Conservation (phyloP, 805 yeast genomes). For the Yarrowia sp. region DNA sequence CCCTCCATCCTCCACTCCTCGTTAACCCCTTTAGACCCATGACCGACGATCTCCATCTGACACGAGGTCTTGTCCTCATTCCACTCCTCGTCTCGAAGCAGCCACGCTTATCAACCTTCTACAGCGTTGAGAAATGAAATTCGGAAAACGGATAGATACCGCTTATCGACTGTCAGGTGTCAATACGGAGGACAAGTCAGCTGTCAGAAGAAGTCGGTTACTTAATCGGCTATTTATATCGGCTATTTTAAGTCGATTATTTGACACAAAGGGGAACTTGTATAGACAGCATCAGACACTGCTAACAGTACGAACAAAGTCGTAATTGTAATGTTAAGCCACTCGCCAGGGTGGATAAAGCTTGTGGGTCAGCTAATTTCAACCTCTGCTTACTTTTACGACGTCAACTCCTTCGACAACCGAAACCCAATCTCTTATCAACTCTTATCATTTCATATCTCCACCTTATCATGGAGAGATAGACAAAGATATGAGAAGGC, state of each 20-base stretch:
- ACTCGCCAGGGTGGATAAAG: neutral
- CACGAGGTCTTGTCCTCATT: neutral
- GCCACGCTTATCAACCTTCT: slow-evolving; percentile 8
- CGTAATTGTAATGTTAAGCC: no score
- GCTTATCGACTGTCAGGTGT: neutral
- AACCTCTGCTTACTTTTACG: no score
- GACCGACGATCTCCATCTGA: neutral
- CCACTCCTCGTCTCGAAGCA: neutral
- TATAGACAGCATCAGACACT: no score
- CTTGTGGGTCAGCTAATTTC: neutral
- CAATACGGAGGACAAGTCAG: no score
- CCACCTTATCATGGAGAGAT: neutral
- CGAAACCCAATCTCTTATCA: neutral
- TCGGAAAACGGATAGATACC: no score
- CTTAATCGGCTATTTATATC: no score
- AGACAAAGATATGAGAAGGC: neutral
- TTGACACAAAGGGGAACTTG: no score
- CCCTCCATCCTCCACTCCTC: no score
- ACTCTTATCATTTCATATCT: neutral
- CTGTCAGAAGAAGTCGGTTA: no score
- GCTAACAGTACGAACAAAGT: no score
- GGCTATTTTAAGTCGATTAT: no score
- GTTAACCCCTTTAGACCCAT: neutral
- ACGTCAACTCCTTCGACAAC: neutral
- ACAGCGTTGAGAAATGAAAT: neutral